Evolutionary conservation across 257 asterid species (phyloP), one percentile per base, ranked within the genome.

Genomic region (Galeopsis tetrahit): DNA sequence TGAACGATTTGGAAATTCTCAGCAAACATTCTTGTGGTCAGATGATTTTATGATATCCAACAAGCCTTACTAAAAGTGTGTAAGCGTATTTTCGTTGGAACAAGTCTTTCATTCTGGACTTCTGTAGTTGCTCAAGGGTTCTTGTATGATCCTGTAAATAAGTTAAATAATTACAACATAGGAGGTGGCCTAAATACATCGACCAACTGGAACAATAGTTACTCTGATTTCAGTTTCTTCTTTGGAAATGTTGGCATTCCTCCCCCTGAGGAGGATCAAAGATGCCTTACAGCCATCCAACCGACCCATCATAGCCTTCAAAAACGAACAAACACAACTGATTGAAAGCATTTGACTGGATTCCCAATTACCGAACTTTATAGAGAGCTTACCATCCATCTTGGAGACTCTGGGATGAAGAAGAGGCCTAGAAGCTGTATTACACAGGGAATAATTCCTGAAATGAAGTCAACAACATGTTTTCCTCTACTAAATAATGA

Each of bases 361-460:
- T 4, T 34, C 43, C 43, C 15, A 55, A 61, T 40, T 42, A 70
- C 69, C 34, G 8, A 64, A 66, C 33, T 11, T 32, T 39, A 31
- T 15, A 46, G 6, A 10, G 53, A 70, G 69, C 82, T 79, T 80
- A 94, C 97, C 87, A 86, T 89, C 98, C 97, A 94, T 84, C 98
- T 85, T 10, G 98, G 97, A 59, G 98, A 94, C 69, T 91, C 97
- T 3, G 98, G 97, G 73, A 89, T 88, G 84, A 88, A 74, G 70
- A 82, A 63, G 7, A 94, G 81, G 72, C 96, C 96, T 2, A 85
- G 55, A 31, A 94, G 82, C 82, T 91, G 97, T 68, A 94, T 73
- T 28, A 88, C 28, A 69, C 97, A 89, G 32, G 97, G 96, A 75
- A 91, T 71, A 33, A 75, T 80, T 79, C 98, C 97, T 94, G 89